These are phyloP conservation scores for Vitis rupestris DNA, from an alignment of 164 flowering plant species.

Conservation along the genomic window DNA sequence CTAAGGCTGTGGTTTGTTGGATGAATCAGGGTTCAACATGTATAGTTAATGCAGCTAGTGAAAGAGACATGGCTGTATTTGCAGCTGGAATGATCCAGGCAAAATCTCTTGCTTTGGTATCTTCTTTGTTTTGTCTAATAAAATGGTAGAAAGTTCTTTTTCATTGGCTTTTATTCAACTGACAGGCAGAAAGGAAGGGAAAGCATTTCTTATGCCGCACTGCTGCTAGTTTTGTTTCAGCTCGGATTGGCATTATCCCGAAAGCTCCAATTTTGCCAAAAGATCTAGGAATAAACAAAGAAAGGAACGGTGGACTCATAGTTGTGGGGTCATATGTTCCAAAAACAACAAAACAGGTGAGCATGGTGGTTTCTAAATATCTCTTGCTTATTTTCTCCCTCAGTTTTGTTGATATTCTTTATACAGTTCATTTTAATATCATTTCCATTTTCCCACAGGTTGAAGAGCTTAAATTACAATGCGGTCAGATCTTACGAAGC, in stretches of 20 bases:
- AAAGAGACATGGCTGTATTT: conserved; percentile 96
- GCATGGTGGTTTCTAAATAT: conserved; percentile 6
- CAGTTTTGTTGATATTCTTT: neutral
- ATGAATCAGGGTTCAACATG: conserved; percentile 82
- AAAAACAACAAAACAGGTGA: conserved; percentile 95
- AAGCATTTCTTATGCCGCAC: conserved; percentile 91
- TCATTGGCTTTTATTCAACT: conserved; percentile 15
- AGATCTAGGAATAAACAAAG: conserved; percentile 61
- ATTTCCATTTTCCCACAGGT: conserved; percentile 43
- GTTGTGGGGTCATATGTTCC: conserved; percentile 99
- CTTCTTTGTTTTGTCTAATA: neutral
- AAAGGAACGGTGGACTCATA: conserved; percentile 78
- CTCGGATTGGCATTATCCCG: conserved; percentile 81
- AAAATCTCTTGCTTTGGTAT: conserved; percentile 8
- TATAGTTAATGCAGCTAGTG: conserved; percentile 96
- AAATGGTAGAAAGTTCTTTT: neutral
- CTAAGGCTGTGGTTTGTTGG: conserved; percentile 1
- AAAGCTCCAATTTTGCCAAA: conserved; percentile 73
- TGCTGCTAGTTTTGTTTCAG: conserved; percentile 99
- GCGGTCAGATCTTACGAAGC: conserved; percentile 42
- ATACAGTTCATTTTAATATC: neutral
- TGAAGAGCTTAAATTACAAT: conserved; percentile 69
- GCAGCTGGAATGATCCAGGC: conserved; percentile 97
- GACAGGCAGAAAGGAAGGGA: conserved; percentile 92
- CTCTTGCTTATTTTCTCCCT: neutral